These are phyloP conservation scores for Gnaphalium uliginosum DNA, from an alignment of 129 eudicot genomes.

Conservation along the genomic window DNA sequence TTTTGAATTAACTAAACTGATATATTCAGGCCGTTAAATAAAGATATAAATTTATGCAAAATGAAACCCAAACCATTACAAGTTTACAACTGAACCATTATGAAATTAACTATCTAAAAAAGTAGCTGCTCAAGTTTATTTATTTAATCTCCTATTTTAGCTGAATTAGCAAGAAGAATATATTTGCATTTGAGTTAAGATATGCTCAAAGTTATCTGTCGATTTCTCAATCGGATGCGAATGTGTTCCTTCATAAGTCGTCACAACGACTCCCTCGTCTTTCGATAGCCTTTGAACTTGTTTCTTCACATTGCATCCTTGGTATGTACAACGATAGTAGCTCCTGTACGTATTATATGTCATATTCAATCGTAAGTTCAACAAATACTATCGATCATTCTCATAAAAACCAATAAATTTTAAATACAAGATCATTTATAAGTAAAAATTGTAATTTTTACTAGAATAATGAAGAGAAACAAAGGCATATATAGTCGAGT, in stretches of 20 bases:
- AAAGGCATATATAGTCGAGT: neutral
- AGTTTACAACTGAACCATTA: conserved; percentile 17
- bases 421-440: neutral
- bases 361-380: neutral
- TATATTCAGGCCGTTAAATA: conserved; percentile 15
- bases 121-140: conserved; percentile 8
- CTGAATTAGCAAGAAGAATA: conserved; percentile 42
- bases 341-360: conserved; percentile 39
- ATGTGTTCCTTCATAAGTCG: conserved; percentile 83
- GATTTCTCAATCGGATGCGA: conserved; percentile 70
- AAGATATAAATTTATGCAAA: neutral
- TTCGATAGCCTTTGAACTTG: conserved; percentile 78
- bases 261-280: conserved; percentile 72
- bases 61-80: neutral
- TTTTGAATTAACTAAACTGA: conserved; percentile 1
- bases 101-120: conserved; percentile 26
- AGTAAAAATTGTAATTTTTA: neutral
- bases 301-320: conserved; percentile 77
- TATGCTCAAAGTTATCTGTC: conserved; percentile 77
- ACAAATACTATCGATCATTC: neutral
- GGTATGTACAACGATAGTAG: conserved; percentile 72
- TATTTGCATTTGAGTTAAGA: conserved; percentile 71
- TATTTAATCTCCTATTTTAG: conserved; percentile 1
- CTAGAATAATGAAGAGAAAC: neutral
- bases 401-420: neutral